These are phyloP conservation scores for Magnolia changhungtana DNA, from an alignment of 164 flowering plant species.

Conservation along the genomic window DNA sequence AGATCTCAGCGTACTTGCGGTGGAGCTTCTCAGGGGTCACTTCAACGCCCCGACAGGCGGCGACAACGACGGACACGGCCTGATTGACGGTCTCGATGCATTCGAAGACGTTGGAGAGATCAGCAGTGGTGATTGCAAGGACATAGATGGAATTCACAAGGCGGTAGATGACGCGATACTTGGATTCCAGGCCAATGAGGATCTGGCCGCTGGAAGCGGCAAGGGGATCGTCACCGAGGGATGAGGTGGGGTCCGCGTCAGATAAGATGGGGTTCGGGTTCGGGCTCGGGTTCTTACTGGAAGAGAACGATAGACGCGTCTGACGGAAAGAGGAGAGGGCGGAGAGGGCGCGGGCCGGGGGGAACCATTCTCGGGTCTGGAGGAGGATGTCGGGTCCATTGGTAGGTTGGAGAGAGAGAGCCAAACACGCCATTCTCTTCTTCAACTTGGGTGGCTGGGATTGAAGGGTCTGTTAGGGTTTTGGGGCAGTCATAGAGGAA, in stretches of 20 bases:
- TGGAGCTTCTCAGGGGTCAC: constrained; percentile 89
- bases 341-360: constrained; percentile 87
- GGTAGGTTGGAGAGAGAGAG: constrained; percentile 80
- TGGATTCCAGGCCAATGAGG: constrained; percentile 81
- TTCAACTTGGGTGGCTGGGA: not conserved
- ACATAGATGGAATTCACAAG: constrained; percentile 87
- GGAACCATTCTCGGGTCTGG: constrained; percentile 98
- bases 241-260: constrained; percentile 9
- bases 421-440: constrained; percentile 75
- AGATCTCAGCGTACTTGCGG: constrained; percentile 81
- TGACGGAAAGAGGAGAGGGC: constrained; percentile 83
- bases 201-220: constrained; percentile 92
- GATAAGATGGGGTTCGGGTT: not conserved
- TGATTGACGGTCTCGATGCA: constrained; percentile 88
- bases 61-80: constrained; percentile 79
- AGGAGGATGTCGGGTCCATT: constrained; percentile 88
- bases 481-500: not conserved
- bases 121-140: constrained; percentile 71
- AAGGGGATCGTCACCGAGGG: constrained; percentile 87
- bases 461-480: not conserved
- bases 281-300: constrained; percentile 16
- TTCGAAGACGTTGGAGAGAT: constrained; percentile 76
- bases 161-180: constrained; percentile 89
- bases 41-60: constrained; percentile 96
- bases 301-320: constrained; percentile 63